Percentiles rank a stretch among this genome's conserved stretches.
Conservation (phyloP, 257 asterid species). For the Salvia rosmarinus region DNA sequence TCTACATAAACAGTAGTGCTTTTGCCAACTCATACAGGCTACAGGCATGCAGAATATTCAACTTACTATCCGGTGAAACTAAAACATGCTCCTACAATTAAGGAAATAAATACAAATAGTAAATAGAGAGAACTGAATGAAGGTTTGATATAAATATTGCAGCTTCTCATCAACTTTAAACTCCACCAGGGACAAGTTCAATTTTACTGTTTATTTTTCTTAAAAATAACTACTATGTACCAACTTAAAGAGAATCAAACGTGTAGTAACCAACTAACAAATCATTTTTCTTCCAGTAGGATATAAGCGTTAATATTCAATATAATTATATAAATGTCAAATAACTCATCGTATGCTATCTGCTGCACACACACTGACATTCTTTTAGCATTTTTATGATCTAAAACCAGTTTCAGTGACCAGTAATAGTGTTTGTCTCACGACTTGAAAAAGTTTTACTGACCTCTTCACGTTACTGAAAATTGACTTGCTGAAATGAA, state of each 20-base stretch:
- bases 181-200: neutral
- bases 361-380: neutral
- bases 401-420: neutral
- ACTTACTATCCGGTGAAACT: neutral
- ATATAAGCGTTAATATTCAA: neutral
- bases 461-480: constrained; percentile 70
- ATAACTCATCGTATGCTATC: neutral
- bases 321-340: neutral
- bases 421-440: constrained; percentile 16
- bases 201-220: neutral
- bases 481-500: constrained; percentile 66
- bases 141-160: no score
- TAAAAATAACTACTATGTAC: neutral
- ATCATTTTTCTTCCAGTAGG: neutral
- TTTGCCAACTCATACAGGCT: constrained; percentile 9
- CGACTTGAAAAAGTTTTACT: constrained; percentile 28
- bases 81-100: neutral
- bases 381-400: constrained; percentile 2
- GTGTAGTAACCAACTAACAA: neutral
- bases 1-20: neutral
- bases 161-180: neutral
- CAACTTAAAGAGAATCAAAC: neutral
- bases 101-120: constrained; percentile 19
- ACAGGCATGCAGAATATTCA: constrained; percentile 12
- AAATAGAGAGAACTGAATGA: neutral